These are phyloP conservation scores for Candida insectorum DNA, from an alignment of 805 yeast species.

Conservation along the genomic window DNA sequence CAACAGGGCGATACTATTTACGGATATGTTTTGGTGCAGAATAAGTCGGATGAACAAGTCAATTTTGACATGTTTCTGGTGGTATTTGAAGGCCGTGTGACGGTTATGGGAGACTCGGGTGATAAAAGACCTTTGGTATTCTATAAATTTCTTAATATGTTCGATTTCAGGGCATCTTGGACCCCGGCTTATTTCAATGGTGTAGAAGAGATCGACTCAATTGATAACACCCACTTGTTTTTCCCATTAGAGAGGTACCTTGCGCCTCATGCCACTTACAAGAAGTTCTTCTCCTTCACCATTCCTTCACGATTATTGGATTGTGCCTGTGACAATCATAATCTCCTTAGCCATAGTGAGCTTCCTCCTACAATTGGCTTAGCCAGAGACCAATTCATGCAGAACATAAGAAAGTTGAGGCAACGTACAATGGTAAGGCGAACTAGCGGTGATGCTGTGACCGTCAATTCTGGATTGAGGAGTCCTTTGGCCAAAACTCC, in stretches of 20 bases:
- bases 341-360: constrained; percentile 31
- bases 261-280: constrained; percentile 30
- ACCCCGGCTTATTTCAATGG: constrained; percentile 27
- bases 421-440: too few relatives aligned
- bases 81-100: constrained; percentile 34
- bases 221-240: constrained; percentile 26
- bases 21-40: constrained; percentile 34
- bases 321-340: constrained; percentile 31
- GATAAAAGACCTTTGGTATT: constrained; percentile 13
- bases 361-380: constrained; percentile 37
- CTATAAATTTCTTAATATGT: constrained; percentile 38
- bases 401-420: constrained; percentile 21
- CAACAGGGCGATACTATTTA: constrained; percentile 37
- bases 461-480: constrained; percentile 10
- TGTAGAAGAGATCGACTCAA: constrained; percentile 21
- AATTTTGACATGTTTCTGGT: constrained; percentile 42
- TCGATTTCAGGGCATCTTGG: constrained; percentile 43
- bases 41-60: constrained; percentile 22
- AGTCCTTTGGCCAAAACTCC: background rate
- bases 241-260: constrained; percentile 25
- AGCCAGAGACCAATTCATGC: constrained; percentile 23
- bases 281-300: constrained; percentile 37
- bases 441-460: constrained; percentile 13
- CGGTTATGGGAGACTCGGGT: constrained; percentile 13
- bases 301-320: constrained; percentile 37